A percentile compares a stretch with the other conserved stretches of the same genome.
Evolutionary conservation across 306 rosid species (phyloP).

Genomic region (Trifolium repens): DNA sequence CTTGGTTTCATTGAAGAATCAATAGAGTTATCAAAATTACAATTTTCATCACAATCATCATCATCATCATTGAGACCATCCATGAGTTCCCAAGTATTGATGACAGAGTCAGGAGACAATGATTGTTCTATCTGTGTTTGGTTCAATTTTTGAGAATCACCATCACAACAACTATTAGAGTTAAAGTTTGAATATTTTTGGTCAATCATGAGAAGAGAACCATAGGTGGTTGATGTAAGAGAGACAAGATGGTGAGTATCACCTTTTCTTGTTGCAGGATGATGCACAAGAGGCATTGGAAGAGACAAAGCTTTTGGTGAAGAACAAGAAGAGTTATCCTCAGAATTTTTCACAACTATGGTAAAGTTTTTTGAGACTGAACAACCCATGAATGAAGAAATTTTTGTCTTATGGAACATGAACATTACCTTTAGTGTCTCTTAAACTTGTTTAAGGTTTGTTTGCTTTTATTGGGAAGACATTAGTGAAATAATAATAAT

Average conservation of each 20-base stretch:
- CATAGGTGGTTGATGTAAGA: constrained; percentile 88
- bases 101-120: constrained; percentile 82
- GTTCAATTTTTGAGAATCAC: background rate
- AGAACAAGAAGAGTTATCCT: constrained; percentile 34
- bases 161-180: background rate
- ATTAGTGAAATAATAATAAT: background rate
- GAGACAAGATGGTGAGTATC: constrained; percentile 86
- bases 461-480: too few species aligned
- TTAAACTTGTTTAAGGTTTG: too few species aligned
- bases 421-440: background rate
- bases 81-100: constrained; percentile 95
- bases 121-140: constrained; percentile 39
- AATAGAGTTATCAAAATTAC: constrained; percentile 32
- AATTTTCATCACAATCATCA: background rate
- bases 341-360: constrained; percentile 46
- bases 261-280: constrained; percentile 74
- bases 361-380: constrained; percentile 69
- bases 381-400: constrained; percentile 59
- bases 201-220: constrained; percentile 64
- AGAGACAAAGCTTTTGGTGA: constrained; percentile 63
- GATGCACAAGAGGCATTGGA: constrained; percentile 74
- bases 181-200: constrained; percentile 46
- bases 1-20: constrained; percentile 41
- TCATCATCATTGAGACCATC: constrained; percentile 45
- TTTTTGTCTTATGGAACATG: constrained; percentile 5